These are phyloP conservation scores for Pleurotus pulmonarius DNA, from an alignment of 768 basidiomycete species.

Conservation along the genomic window DNA sequence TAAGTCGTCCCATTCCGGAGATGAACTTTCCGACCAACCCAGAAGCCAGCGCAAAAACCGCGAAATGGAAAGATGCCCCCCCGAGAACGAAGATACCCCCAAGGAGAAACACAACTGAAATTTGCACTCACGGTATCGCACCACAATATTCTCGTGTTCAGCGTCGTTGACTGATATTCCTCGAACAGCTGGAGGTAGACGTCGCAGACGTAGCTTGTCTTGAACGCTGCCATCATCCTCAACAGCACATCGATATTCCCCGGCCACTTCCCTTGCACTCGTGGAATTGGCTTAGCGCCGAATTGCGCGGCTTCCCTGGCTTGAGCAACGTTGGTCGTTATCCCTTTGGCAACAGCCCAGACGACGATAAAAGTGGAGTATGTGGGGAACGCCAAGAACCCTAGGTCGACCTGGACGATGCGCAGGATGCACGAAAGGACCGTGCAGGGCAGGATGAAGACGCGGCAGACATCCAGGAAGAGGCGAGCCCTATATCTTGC, in stretches of 20 bases:
- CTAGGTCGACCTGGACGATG: constrained; percentile 25
- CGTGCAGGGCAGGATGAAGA: constrained; percentile 37
- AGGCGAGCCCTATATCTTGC: constrained; percentile 47
- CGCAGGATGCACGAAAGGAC: constrained; percentile 27
- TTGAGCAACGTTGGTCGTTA: constrained; percentile 32
- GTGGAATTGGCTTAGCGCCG: constrained; percentile 48
- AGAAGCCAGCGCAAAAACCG: too few relatives aligned
- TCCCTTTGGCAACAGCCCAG: constrained; percentile 32
- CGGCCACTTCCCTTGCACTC: constrained; percentile 67
- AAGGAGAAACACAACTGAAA: background rate
- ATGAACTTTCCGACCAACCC: too few relatives aligned
- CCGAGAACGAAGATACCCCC: background rate
- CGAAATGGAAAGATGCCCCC: too few relatives aligned
- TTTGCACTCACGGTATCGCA: constrained; percentile 51
- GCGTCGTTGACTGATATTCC: constrained; percentile 66
- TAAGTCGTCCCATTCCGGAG: too few relatives aligned
- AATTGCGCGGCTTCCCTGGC: constrained; percentile 40
- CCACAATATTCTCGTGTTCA: constrained; percentile 70
- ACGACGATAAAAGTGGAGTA: constrained; percentile 38
- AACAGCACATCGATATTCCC: constrained; percentile 74
- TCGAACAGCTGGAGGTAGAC: constrained; percentile 65
- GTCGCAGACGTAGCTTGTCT: constrained; percentile 57
- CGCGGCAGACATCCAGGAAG: constrained; percentile 38
- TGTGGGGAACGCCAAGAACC: constrained; percentile 30
- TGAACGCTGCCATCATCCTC: constrained; percentile 49